These are phyloP conservation scores for Taphrina pruni DNA, from an alignment of 1,139 yeast genomes.

Conservation along the genomic window DNA sequence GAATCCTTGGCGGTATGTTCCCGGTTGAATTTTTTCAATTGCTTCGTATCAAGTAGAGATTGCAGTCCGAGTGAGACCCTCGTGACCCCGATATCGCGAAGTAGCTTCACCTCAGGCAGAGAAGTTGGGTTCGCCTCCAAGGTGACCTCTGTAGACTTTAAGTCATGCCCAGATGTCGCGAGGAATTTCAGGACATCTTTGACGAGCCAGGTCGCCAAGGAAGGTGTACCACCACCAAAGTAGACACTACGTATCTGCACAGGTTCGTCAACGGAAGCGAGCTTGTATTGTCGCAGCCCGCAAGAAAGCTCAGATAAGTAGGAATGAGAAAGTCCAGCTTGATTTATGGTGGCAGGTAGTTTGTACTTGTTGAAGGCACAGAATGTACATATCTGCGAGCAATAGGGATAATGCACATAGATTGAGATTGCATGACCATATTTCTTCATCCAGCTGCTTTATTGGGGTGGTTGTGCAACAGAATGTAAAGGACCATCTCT, in stretches of 20 bases:
- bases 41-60: slow-evolving; percentile 13
- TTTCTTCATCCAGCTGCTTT: neutral
- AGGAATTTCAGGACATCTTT: slow-evolving; percentile 19
- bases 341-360: slow-evolving; percentile 1
- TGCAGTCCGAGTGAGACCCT: slow-evolving; percentile 36
- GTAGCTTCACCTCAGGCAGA: slow-evolving; percentile 17
- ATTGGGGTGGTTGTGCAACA: too few relatives aligned
- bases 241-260: slow-evolving; percentile 26
- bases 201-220: slow-evolving; percentile 26
- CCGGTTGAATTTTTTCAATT: slow-evolving; percentile 16
- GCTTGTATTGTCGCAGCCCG: neutral
- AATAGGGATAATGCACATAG: slow-evolving; percentile 39
- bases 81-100: slow-evolving; percentile 20
- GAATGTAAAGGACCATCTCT: neutral
- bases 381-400: slow-evolving; percentile 37
- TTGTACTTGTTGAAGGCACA: slow-evolving; percentile 40
- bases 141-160: slow-evolving; percentile 21
- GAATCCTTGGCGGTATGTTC: slow-evolving; percentile 30
- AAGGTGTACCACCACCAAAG: slow-evolving; percentile 41
- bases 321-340: neutral
- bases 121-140: slow-evolving; percentile 41
- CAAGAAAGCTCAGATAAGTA: slow-evolving; percentile 16
- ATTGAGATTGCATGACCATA: slow-evolving; percentile 17
- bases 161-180: neutral
- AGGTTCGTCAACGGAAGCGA: neutral